A percentile compares a stretch with the other conserved stretches of the same genome.
Conservation (phyloP, 305 asterid genomes). For the Fraxinus ornus region DNA sequence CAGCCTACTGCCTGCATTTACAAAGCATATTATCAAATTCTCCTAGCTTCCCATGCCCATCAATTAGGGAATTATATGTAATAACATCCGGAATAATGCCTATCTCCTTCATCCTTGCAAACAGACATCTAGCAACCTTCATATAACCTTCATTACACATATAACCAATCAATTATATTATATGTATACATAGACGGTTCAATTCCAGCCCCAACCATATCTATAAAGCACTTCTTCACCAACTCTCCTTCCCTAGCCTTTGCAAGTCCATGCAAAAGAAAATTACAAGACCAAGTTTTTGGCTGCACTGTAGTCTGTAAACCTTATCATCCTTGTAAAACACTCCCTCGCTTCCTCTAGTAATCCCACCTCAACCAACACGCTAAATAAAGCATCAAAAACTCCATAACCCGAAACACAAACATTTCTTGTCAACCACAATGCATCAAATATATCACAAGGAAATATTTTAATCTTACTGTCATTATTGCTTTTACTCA, state of each 20-base stretch:
- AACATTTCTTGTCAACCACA: slow-evolving; percentile 71
- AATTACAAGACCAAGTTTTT: slow-evolving; percentile 74
- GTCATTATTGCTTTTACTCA: slow-evolving; percentile 22
- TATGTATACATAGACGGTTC: slow-evolving; percentile 57
- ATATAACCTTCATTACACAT: slow-evolving; percentile 73
- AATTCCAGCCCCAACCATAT: slow-evolving; percentile 68
- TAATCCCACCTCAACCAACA: slow-evolving; percentile 63
- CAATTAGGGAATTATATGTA: slow-evolving; percentile 42
- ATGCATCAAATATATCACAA: slow-evolving; percentile 48
- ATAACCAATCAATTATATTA: slow-evolving; percentile 73
- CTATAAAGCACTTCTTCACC: slow-evolving; percentile 53
- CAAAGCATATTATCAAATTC: slow-evolving; percentile 51
- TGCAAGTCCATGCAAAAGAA: slow-evolving; percentile 59
- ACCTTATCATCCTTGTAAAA: slow-evolving; percentile 65
- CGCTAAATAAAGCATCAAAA: slow-evolving; percentile 70
- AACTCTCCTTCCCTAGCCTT: slow-evolving; percentile 41
- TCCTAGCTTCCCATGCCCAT: slow-evolving; percentile 57
- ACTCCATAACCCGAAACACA: slow-evolving; percentile 69
- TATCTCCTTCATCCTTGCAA: slow-evolving; percentile 58
- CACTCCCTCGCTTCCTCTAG: slow-evolving; percentile 76
- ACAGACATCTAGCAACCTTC: slow-evolving; percentile 54
- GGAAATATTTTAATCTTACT: slow-evolving; percentile 18
- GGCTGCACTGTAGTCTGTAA: slow-evolving; percentile 60
- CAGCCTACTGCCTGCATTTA: slow-evolving; percentile 70
- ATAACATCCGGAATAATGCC: slow-evolving; percentile 69